Base-by-base conservation (phyloP, 129 eudicot genomes). In the Gnaphalium uliginosum region DNA sequence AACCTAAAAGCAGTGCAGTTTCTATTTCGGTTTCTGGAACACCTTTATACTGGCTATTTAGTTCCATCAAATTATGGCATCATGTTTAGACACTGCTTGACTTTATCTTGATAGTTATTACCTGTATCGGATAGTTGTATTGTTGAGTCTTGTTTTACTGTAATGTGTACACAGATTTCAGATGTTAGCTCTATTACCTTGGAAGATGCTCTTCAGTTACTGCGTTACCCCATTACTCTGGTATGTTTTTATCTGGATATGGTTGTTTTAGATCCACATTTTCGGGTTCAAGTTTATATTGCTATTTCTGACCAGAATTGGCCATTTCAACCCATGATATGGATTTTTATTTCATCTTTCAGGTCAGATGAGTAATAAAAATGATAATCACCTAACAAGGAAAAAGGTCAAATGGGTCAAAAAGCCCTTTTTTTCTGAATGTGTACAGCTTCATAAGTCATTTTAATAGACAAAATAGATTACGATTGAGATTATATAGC, bases 161-260 rank as follows among this genome's bases (percentile, higher is more conserved):
- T 58, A 46, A 43, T 62, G 56, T 68, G 53, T 30, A 48, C 54
- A 50, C 85, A 95, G 97, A 78, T 84, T 30, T 83, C 87, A 72
- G 94, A 89, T 62, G 73, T 84, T 5, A 78, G 66, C 37, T 70
- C 92, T 56, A 72, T 95, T 56, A 87, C 97, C 59, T 72, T 95
- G 78, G 99, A 91, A 78, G 84, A 81, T 53, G 97, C 99, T 64
- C 89, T 95, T 69, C 90, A 89, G 66, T 73, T 91, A 74, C 84
- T 95, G 51, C 87, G 88, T 46, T 95, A 91, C 82, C 99, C 97
- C 71, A 83, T 89, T 61, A 82, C 88, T 65, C 65, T 95, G 96
- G 99, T 91, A 87, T 8, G 66, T 53, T 23, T 62, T 53, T 26
- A 33, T 65, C n/a, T 26, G 9, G 9, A 57, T 68, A 27, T 30